phyloP scores from a whole-genome alignment of 2,329 filamentous ascomycete genomes.

The Mycosphaerella arachidis region DNA sequence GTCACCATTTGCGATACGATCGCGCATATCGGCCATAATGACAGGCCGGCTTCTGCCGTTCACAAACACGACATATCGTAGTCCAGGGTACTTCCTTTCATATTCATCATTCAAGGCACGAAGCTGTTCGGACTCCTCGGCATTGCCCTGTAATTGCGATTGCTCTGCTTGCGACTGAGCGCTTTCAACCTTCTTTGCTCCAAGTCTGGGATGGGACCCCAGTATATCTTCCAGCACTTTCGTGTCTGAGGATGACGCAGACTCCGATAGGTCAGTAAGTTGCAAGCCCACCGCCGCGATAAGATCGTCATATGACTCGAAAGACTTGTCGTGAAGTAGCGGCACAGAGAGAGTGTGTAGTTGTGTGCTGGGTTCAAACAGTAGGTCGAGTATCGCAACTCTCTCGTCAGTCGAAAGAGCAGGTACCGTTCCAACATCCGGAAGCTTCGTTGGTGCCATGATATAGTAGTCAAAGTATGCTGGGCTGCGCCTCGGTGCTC shows the following conservation, averaged over 20 bases:
- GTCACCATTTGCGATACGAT: slow-evolving; percentile 65
- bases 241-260: slow-evolving; percentile 47
- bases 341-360: slow-evolving; percentile 70
- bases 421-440: slow-evolving; percentile 54
- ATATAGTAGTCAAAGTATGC: neutral
- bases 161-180: slow-evolving; percentile 78
- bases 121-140: slow-evolving; percentile 55
- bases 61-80: slow-evolving; percentile 89
- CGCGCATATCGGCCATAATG: slow-evolving; percentile 78
- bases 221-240: slow-evolving; percentile 66
- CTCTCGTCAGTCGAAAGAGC: slow-evolving; percentile 54
- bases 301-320: slow-evolving; percentile 64
- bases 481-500: neutral
- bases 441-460: slow-evolving; percentile 44
- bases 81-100: slow-evolving; percentile 71
- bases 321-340: slow-evolving; percentile 56
- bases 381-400: slow-evolving; percentile 61
- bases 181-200: slow-evolving; percentile 76
- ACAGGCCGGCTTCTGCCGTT: slow-evolving; percentile 69
- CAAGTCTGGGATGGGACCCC: slow-evolving; percentile 76
- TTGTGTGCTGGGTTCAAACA: slow-evolving; percentile 77
- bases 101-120: slow-evolving; percentile 68
- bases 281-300: slow-evolving; percentile 62
- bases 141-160: slow-evolving; percentile 59
- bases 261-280: slow-evolving; percentile 57